Evolutionary conservation across 202 grass and related monocot species (phyloP).

Genomic region (Brachypodium distachyon): DNA sequence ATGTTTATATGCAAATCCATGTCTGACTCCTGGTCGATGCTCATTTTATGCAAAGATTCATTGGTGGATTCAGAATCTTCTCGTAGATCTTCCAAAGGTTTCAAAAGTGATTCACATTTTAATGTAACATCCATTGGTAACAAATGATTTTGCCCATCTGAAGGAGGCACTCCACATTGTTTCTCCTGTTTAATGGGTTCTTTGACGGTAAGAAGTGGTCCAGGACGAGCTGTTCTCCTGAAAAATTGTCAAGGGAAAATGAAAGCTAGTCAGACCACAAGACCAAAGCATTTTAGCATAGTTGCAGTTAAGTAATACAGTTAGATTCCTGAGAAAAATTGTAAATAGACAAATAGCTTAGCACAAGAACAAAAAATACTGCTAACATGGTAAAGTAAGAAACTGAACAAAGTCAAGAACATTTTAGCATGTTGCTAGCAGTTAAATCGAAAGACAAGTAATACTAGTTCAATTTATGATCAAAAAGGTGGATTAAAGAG

Average conservation of each 20-base stretch:
- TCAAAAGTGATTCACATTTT: slow-evolving; percentile 17
- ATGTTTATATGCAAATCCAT: slow-evolving; percentile 15
- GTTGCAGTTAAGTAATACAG: background rate
- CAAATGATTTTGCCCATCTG: slow-evolving; percentile 22
- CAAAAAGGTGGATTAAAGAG: background rate
- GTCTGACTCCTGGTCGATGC: slow-evolving; percentile 6
- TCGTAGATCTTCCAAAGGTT: slow-evolving; percentile 14
- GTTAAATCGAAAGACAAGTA: background rate
- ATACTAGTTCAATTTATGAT: slow-evolving; percentile 13
- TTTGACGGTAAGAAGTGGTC: slow-evolving; percentile 43
- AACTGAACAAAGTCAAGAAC: background rate
- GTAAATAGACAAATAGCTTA: background rate
- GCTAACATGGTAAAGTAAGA: background rate
- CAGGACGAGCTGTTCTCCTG: slow-evolving; percentile 49
- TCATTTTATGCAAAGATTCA: slow-evolving; percentile 18
- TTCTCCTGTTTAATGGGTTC: slow-evolving; percentile 32
- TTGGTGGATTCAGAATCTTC: slow-evolving; percentile 25
- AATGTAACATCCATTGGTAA: slow-evolving; percentile 8
- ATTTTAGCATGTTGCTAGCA: background rate
- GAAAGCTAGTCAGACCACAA: background rate
- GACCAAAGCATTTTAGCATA: slow-evolving; percentile 4
- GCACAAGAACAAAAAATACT: background rate
- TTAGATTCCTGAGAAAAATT: background rate
- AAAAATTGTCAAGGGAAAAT: background rate
- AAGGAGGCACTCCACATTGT: slow-evolving; percentile 2